Evolutionary conservation across 352 stramenopile genomes (phyloP).

Genomic region (Globisporangium sylvaticum): DNA sequence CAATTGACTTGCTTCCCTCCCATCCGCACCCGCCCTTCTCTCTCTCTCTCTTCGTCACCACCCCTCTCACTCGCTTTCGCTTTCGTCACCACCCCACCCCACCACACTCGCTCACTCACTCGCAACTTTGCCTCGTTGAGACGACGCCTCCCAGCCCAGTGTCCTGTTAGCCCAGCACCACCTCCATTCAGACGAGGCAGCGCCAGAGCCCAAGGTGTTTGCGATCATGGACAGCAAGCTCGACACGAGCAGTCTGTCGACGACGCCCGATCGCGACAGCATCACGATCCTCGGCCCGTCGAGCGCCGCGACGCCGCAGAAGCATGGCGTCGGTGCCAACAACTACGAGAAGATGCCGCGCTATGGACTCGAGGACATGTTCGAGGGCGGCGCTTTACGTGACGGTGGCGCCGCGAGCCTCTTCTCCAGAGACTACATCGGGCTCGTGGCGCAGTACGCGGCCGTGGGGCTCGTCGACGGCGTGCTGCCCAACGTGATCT

Average conservation of each 20-base stretch:
- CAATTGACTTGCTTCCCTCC: neutral
- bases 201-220: neutral
- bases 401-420: constrained; percentile 14
- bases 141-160: neutral
- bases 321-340: neutral
- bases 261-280: constrained; percentile 15
- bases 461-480: constrained; percentile 23
- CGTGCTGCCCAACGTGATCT: constrained; percentile 16
- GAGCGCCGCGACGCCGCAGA: constrained; percentile 1
- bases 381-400: constrained; percentile 25
- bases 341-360: constrained; percentile 11
- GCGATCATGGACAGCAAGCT: neutral
- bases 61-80: no score
- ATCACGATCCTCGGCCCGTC: constrained; percentile 15
- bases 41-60: neutral
- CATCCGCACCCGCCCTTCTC: neutral
- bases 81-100: no score
- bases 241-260: constrained; percentile 6
- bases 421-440: constrained; percentile 20
- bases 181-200: neutral
- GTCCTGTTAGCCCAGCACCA: neutral
- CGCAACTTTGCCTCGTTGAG: constrained; percentile 2
- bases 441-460: constrained; percentile 21
- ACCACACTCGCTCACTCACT: constrained; percentile 3
- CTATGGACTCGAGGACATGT: constrained; percentile 14